These are phyloP conservation scores for Aspergillus thermomutatus DNA, from an alignment of 2,329 filamentous ascomycete genomes.

Conservation along the genomic window DNA sequence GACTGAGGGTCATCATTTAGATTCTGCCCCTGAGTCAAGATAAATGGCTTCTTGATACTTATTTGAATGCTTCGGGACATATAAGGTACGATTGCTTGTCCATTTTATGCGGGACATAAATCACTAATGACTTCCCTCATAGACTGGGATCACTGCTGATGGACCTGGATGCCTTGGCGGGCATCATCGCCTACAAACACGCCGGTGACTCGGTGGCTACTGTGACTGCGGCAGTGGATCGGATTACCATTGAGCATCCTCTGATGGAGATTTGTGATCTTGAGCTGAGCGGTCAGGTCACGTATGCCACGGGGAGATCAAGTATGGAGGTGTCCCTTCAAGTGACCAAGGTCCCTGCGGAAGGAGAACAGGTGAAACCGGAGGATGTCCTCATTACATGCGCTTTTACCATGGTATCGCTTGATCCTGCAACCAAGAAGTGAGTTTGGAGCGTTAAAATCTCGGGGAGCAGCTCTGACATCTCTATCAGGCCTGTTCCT, in stretches of 20 bases:
- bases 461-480: conserved; percentile 1
- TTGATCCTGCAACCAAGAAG: conserved; percentile 66
- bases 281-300: conserved; percentile 65
- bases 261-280: conserved; percentile 75
- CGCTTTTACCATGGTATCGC: conserved; percentile 73
- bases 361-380: conserved; percentile 53
- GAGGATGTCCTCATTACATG: conserved; percentile 68
- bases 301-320: conserved; percentile 69
- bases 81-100: conserved; percentile 51
- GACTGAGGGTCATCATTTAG: conserved; percentile 36
- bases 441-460: conserved; percentile 22
- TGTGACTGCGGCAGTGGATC: conserved; percentile 62
- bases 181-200: conserved; percentile 72
- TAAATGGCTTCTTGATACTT: conserved; percentile 73
- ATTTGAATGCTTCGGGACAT: conserved; percentile 72
- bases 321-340: conserved; percentile 73
- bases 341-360: conserved; percentile 63
- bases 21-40: conserved; percentile 67
- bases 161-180: conserved; percentile 75
- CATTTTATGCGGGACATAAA: not conserved
- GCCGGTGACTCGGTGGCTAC: conserved; percentile 63
- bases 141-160: conserved; percentile 71
- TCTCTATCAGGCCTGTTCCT: conserved; percentile 50
- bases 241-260: conserved; percentile 66
- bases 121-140: conserved; percentile 1